A percentile compares a stretch with the other conserved stretches of the same genome.
phyloP scores from a whole-genome alignment of 2,329 filamentous ascomycete species.

The Plenodomus lindquistii region DNA sequence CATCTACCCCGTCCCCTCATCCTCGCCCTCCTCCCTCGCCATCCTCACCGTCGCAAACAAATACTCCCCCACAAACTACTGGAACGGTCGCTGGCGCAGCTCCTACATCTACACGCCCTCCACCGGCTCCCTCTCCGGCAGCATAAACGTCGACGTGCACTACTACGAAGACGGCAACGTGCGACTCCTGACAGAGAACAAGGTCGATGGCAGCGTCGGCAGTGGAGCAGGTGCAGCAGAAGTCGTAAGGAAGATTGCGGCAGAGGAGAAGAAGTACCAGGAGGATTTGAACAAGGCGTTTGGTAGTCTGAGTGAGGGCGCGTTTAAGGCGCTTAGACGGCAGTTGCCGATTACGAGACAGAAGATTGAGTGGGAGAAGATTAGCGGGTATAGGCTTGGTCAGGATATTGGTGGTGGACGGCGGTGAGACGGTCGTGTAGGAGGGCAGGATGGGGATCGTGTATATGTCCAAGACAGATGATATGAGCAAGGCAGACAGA shows the following conservation, averaged over 20 bases:
- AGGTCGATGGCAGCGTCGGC: conserved; percentile 64
- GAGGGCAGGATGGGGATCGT: too few relatives aligned
- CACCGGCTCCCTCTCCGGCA: conserved; percentile 69
- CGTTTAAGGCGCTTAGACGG: conserved; percentile 89
- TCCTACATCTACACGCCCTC: conserved; percentile 78
- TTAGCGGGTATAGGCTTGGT: conserved; percentile 77
- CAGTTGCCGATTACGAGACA: conserved; percentile 96
- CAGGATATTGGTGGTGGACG: conserved; percentile 58
- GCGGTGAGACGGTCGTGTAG: neutral
- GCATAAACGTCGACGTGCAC: conserved; percentile 92
- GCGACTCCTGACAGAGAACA: conserved; percentile 85
- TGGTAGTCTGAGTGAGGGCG: conserved; percentile 83
- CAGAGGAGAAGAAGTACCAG: conserved; percentile 88
- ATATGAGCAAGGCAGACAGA: too few relatives aligned
- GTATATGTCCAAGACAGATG: too few relatives aligned
- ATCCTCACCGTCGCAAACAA: conserved; percentile 91
- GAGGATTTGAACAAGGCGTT: conserved; percentile 94
- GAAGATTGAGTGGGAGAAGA: conserved; percentile 99
- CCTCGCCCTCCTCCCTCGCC: conserved; percentile 75
- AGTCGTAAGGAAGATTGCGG: conserved; percentile 76
- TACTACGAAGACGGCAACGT: conserved; percentile 99
- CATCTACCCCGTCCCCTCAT: conserved; percentile 75
- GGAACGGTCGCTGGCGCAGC: conserved; percentile 97
- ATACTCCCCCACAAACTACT: conserved; percentile 98
- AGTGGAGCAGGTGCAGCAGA: conserved; percentile 64